Percentiles rank a stretch among this genome's conserved stretches.
Evolutionary conservation across 2,329 filamentous ascomycete species (phyloP).

Genomic region (Exophiala dermatitidis): DNA sequence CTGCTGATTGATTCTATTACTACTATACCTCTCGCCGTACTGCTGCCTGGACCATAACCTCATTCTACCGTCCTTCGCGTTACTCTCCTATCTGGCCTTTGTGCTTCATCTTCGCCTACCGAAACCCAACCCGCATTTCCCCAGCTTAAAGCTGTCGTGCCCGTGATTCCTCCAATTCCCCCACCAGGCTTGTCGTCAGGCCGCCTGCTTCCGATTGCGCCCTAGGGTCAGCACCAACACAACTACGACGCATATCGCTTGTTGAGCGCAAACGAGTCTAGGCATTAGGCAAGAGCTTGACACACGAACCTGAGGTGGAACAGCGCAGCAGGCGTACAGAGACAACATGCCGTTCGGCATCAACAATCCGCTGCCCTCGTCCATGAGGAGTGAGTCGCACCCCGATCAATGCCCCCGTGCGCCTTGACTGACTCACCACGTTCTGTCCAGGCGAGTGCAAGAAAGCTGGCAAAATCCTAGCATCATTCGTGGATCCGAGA

Average conservation of each 20-base stretch:
- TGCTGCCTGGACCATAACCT: too few relatives aligned
- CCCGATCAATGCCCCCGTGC: slow-evolving; percentile 26
- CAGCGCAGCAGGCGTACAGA: neutral
- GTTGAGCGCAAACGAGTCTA: neutral
- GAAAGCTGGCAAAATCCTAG: slow-evolving; percentile 92
- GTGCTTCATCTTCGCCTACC: neutral
- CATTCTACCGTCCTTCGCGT: too few relatives aligned
- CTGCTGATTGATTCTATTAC: too few relatives aligned
- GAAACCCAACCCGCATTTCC: neutral
- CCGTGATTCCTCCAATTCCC: neutral
- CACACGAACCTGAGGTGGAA: neutral
- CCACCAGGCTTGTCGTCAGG: slow-evolving; percentile 3
- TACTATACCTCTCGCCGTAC: too few relatives aligned
- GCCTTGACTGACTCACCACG: neutral
- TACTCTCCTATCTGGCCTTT: too few relatives aligned
- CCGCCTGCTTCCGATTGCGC: slow-evolving; percentile 14
- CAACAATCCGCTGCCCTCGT: slow-evolving; percentile 39
- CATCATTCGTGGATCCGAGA: slow-evolving; percentile 86
- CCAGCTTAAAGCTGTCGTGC: neutral
- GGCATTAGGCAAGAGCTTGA: neutral
- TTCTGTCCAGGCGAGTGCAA: slow-evolving; percentile 86
- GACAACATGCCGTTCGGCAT: slow-evolving; percentile 26
- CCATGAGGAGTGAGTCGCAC: slow-evolving; percentile 40
- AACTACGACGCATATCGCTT: slow-evolving; percentile 4
- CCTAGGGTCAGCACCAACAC: neutral